Conservation (phyloP, 768 basidiomycete species). For the Leccinum sublutescens region DNA sequence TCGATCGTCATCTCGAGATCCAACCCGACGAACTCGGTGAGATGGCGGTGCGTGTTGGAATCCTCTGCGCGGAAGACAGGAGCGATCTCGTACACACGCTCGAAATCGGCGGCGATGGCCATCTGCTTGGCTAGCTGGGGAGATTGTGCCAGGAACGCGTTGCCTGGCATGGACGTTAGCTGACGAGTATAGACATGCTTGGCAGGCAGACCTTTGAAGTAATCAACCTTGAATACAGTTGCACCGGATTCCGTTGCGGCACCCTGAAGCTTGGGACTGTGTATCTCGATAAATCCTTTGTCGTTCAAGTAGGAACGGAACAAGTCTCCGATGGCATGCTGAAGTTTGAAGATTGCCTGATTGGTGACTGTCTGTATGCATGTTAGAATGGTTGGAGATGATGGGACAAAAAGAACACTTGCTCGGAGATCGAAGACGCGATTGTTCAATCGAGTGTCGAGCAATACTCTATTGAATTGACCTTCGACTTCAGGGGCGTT, state of each 20-base stretch:
- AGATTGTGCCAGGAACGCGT: conserved; percentile 92
- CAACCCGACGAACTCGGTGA: conserved; percentile 97
- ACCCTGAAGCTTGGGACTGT: conserved; percentile 95
- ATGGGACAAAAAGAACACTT: conserved; percentile 28
- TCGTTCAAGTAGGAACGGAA: conserved; percentile 80
- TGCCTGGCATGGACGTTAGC: conserved; percentile 47
- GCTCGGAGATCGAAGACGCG: conserved; percentile 92
- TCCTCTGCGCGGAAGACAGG: conserved; percentile 97
- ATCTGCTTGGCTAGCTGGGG: conserved; percentile 99
- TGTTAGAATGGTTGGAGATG: conserved; percentile 7
- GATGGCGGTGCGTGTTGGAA: conserved; percentile 94
- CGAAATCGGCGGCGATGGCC: conserved; percentile 98
- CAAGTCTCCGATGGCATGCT: conserved; percentile 81
- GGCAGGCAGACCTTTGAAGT: conserved; percentile 77
- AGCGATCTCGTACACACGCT: conserved; percentile 96
- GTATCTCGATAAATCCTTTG: conserved; percentile 88
- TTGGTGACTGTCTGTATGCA: conserved; percentile 79
- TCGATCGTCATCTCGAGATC: conserved; percentile 99
- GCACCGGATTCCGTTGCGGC: conserved; percentile 97
- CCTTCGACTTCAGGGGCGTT: conserved; percentile 58
- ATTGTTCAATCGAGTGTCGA: conserved; percentile 94
- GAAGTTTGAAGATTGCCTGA: conserved; percentile 92
- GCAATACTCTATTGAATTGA: conserved; percentile 76
- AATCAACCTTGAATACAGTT: conserved; percentile 95
- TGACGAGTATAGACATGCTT: not conserved